Conservation (phyloP, 2,329 filamentous ascomycete species). For the Colletotrichum brevisporum region DNA sequence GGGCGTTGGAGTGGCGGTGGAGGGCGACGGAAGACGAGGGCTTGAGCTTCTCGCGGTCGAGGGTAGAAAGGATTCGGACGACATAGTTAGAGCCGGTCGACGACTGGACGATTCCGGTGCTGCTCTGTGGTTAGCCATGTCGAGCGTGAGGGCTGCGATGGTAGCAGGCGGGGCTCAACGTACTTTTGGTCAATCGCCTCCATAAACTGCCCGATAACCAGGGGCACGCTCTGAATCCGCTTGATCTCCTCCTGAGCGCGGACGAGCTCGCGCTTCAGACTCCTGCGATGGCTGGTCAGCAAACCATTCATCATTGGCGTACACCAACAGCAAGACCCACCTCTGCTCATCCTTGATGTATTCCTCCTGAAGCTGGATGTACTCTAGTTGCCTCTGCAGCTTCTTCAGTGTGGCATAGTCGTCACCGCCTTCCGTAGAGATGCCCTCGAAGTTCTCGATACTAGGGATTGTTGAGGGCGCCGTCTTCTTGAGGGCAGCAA, state of each 20-base stretch:
- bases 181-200: conserved; percentile 99
- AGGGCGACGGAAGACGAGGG: conserved; percentile 97
- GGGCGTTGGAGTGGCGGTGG: conserved; percentile 97
- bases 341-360: conserved; percentile 99
- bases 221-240: conserved; percentile 96
- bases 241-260: conserved; percentile 99
- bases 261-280: conserved; percentile 96
- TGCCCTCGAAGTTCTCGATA: conserved; percentile 90
- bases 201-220: conserved; percentile 99
- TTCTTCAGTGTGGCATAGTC: conserved; percentile 98
- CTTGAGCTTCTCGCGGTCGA: conserved; percentile 98
- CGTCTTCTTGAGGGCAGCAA: conserved; percentile 85
- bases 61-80: conserved; percentile 96
- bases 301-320: conserved; percentile 6
- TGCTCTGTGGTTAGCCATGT: conserved; percentile 53
- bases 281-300: conserved; percentile 65
- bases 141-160: not conserved
- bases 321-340: conserved; percentile 56
- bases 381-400: conserved; percentile 96
- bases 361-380: conserved; percentile 97
- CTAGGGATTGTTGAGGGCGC: conserved; percentile 86
- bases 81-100: conserved; percentile 99
- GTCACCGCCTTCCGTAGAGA: conserved; percentile 84
- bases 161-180: conserved; percentile 46
- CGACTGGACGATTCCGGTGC: conserved; percentile 98